Evolutionary conservation across 73 alveolate genomes (phyloP), one percentile per base, ranked within the genome.

Genomic region (Paramecium sexaurelia): DNA sequence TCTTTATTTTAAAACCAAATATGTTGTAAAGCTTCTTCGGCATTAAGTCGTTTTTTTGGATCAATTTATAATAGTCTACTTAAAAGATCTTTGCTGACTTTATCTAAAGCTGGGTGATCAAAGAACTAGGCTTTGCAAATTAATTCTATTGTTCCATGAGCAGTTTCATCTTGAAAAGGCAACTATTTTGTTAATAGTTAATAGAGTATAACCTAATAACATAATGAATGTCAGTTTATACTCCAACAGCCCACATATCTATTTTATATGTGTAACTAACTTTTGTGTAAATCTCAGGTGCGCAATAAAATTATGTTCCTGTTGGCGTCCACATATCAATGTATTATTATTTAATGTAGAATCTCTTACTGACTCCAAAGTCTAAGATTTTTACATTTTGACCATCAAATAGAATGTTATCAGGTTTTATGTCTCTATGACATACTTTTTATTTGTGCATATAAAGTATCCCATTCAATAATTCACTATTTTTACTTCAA

Each of bases 81-180:
- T 2, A 78, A n/a, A 2, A 78, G 41, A 78, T 78, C 90, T 78
- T 45, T 78, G 27, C 27, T 41, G 9, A 41, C 4, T 39, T 78
- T 41, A 78, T 78, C 73, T 61, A 78, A 40, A 24, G 68, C 26
- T 4, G 68, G 90, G 22, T 78, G 75, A 19, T 78, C 55, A 9
- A 9, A 1, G 19, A 78, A 22, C 20, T 78, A 40, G n/a, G 90
- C 90, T 78, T 39, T 26, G 7, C 90, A 41, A 4, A 78, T 78
- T 45, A 24, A 40, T 29, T 78, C 90, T 17, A 78, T 78, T 1
- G 90, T 78, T 43, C 90, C 90, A 41, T 78, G 55, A 26, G 55
- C 90, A 40, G 90, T 78, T 24, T 78, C 90, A 40, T 78, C 96
- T 36, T 91, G 51, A 41, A 92, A 92, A 6, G 96, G 96, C 24